Conservation (phyloP, 1,139 yeast species). For the Suzukiozyma palmioleophila region DNA sequence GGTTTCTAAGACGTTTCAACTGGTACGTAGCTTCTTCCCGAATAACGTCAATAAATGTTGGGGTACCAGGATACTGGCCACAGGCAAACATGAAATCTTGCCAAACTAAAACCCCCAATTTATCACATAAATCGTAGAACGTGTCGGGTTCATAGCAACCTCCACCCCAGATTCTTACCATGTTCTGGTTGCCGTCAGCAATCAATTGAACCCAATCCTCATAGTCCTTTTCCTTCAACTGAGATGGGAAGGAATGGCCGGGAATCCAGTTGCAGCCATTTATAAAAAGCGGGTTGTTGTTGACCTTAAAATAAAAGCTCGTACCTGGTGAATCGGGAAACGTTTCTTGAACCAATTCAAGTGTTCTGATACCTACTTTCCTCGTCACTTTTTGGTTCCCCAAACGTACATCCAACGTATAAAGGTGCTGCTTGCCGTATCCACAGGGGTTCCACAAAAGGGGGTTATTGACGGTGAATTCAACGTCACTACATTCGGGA, state of each 20-base stretch:
- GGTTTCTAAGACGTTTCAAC: conserved; percentile 32
- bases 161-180: conserved; percentile 50
- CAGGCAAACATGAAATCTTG: conserved; percentile 54
- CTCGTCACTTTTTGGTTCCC: conserved; percentile 7
- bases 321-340: conserved; percentile 27
- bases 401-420: conserved; percentile 17
- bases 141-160: conserved; percentile 40
- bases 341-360: conserved; percentile 34
- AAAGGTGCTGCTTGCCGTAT: conserved; percentile 32
- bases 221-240: conserved; percentile 28
- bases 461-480: conserved; percentile 15
- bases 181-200: conserved; percentile 36
- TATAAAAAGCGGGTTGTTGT: conserved; percentile 31
- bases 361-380: conserved; percentile 32
- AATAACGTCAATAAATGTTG: conserved; percentile 26
- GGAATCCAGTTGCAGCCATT: conserved; percentile 50
- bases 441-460: conserved; percentile 41
- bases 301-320: conserved; percentile 38
- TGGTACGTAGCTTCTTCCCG: conserved; percentile 30
- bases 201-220: conserved; percentile 27
- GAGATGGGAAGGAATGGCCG: conserved; percentile 34
- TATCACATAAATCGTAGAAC: conserved; percentile 42
- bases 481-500: conserved; percentile 1
- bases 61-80: conserved; percentile 41
- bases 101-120: conserved; percentile 42